A percentile compares a stretch with the other conserved stretches of the same genome.
Evolutionary conservation across 2,329 filamentous ascomycete species (phyloP).

Genomic region (Aureobasidium sp.): DNA sequence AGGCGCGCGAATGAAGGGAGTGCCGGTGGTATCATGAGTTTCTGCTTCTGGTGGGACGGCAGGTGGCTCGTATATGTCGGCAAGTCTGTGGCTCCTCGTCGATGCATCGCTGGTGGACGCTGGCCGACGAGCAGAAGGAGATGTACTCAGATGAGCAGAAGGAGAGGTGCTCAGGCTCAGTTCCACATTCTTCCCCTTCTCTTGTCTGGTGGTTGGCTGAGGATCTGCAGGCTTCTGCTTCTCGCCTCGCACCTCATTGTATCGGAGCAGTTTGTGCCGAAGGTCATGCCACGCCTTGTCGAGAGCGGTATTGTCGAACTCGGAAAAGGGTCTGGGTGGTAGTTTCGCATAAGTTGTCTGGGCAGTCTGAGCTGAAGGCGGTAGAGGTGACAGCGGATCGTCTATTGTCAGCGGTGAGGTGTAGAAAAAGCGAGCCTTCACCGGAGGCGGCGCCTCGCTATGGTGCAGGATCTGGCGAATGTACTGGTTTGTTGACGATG

Average conservation of each 20-base stretch:
- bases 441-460: slow-evolving; percentile 25
- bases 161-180: neutral
- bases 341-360: slow-evolving; percentile 17
- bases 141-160: no score
- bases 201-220: neutral
- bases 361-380: slow-evolving; percentile 22
- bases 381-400: slow-evolving; percentile 30
- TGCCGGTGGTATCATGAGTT: slow-evolving; percentile 33
- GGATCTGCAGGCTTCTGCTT: slow-evolving; percentile 15
- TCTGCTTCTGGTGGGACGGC: slow-evolving; percentile 13
- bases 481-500: slow-evolving; percentile 31
- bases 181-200: slow-evolving; percentile 5
- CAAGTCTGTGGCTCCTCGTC: neutral
- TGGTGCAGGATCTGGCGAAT: slow-evolving; percentile 37
- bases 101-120: neutral
- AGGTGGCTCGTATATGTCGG: slow-evolving; percentile 9
- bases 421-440: slow-evolving; percentile 30
- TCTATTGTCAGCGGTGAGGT: slow-evolving; percentile 28
- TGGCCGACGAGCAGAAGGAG: neutral
- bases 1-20: slow-evolving; percentile 43
- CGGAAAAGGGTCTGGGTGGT: slow-evolving; percentile 30
- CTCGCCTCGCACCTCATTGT: slow-evolving; percentile 27
- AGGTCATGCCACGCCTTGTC: slow-evolving; percentile 29
- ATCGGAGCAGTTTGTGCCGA: slow-evolving; percentile 24
- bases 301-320: slow-evolving; percentile 27